Evolutionary conservation across 805 yeast species (phyloP).

Genomic region (Candida ascalaphidarum): DNA sequence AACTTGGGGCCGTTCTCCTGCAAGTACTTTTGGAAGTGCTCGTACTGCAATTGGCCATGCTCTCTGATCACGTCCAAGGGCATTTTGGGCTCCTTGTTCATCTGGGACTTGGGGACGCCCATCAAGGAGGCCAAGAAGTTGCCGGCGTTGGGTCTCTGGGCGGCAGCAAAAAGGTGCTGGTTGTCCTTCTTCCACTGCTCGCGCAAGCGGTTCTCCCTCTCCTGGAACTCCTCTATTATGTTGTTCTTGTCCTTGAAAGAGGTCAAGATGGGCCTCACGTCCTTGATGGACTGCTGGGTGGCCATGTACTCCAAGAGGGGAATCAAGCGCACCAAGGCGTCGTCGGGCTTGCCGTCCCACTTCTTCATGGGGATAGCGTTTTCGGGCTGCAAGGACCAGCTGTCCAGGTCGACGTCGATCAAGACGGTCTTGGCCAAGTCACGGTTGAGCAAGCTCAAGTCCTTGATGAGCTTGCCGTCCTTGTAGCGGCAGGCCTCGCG

Average conservation of each 20-base stretch:
- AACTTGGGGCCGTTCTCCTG: conserved; percentile 55
- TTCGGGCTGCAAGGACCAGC: conserved; percentile 80
- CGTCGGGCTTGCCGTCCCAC: conserved; percentile 86
- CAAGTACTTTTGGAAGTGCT: conserved; percentile 60
- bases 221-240: conserved; percentile 71
- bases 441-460: conserved; percentile 83
- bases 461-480: conserved; percentile 87
- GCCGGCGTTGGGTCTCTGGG: conserved; percentile 31
- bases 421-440: conserved; percentile 75
- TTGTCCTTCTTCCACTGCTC: conserved; percentile 55
- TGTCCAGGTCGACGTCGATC: conserved; percentile 68
- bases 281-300: conserved; percentile 65
- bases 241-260: conserved; percentile 60
- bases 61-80: conserved; percentile 87
- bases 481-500: conserved; percentile 86
- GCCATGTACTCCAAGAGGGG: conserved; percentile 94
- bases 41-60: conserved; percentile 85
- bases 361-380: conserved; percentile 79
- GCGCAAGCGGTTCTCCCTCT: conserved; percentile 71
- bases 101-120: conserved; percentile 45
- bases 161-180: conserved; percentile 22
- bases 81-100: conserved; percentile 48
- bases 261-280: conserved; percentile 80
- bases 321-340: conserved; percentile 67
- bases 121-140: conserved; percentile 53